Conservation (phyloP, 768 basidiomycete genomes). For the Kwoniella newhampshirensis region DNA sequence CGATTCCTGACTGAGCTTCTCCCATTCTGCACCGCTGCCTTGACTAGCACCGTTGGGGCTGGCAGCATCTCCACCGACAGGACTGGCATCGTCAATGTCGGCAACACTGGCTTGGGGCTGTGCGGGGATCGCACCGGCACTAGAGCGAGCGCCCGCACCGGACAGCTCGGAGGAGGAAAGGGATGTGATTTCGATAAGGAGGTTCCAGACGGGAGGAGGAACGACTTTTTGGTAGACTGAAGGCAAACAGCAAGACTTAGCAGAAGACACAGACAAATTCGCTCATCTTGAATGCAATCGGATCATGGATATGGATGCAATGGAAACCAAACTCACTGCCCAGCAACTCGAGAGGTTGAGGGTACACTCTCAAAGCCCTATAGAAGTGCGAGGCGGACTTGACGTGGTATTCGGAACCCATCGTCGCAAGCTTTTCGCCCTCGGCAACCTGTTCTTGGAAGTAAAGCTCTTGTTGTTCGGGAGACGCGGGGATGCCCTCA, state of each 20-base stretch:
- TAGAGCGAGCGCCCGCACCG: slow-evolving; percentile 4
- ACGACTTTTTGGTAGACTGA: slow-evolving; percentile 83
- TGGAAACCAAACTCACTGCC: slow-evolving; percentile 57
- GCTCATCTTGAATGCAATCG: no score
- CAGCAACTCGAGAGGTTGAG: slow-evolving; percentile 88
- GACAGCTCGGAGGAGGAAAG: slow-evolving; percentile 49
- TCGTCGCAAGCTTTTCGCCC: slow-evolving; percentile 75
- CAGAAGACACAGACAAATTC: no score
- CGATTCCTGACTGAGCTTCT: slow-evolving; percentile 33
- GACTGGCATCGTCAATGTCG: slow-evolving; percentile 40
- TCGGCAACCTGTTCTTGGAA: slow-evolving; percentile 86
- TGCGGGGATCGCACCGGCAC: slow-evolving; percentile 16
- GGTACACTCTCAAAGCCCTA: slow-evolving; percentile 90
- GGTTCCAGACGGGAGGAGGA: slow-evolving; percentile 59
- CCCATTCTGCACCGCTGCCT: slow-evolving; percentile 38
- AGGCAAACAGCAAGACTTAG: slow-evolving; percentile 2
- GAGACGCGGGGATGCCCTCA: slow-evolving; percentile 67
- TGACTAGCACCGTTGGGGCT: slow-evolving; percentile 24
- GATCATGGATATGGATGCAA: background rate
- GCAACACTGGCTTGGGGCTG: slow-evolving; percentile 29
- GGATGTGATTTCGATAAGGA: slow-evolving; percentile 67
- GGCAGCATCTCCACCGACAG: slow-evolving; percentile 17
- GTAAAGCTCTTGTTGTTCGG: slow-evolving; percentile 78
- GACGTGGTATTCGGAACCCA: slow-evolving; percentile 71
- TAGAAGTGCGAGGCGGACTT: slow-evolving; percentile 86